These are phyloP conservation scores for Penicillium italicum DNA, from an alignment of 2,329 filamentous ascomycete genomes.

Conservation along the genomic window DNA sequence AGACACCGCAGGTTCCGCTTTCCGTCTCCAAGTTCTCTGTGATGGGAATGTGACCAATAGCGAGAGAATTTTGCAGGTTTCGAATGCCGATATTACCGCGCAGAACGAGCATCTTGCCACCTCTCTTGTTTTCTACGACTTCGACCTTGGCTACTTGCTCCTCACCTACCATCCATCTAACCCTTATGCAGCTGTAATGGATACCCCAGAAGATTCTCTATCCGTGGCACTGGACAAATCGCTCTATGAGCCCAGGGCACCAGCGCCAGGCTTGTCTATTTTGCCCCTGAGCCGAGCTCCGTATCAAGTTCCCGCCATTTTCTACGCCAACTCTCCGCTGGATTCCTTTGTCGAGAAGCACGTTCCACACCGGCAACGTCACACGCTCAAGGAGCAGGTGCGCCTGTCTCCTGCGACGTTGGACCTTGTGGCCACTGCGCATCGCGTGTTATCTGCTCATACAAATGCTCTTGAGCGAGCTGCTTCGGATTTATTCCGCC, in stretches of 20 bases:
- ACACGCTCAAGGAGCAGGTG: constrained; percentile 45
- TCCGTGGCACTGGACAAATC: constrained; percentile 27
- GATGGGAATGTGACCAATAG: constrained; percentile 50
- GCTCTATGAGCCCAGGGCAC: constrained; percentile 24
- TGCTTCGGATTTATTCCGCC: constrained; percentile 51
- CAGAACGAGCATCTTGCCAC: constrained; percentile 42
- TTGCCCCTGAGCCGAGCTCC: constrained; percentile 39
- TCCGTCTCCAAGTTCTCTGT: constrained; percentile 56
- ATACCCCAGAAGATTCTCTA: constrained; percentile 43
- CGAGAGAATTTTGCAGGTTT: constrained; percentile 47
- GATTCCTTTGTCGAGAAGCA: constrained; percentile 43
- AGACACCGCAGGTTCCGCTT: constrained; percentile 51
- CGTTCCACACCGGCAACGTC: constrained; percentile 42
- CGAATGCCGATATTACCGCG: constrained; percentile 26
- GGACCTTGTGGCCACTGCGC: constrained; percentile 47
- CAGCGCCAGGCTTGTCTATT: constrained; percentile 22
- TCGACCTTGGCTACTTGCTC: constrained; percentile 57
- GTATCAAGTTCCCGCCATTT: constrained; percentile 42
- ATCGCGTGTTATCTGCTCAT: constrained; percentile 46
- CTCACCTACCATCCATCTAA: constrained; percentile 49
- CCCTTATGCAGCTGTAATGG: constrained; percentile 51
- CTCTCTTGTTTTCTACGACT: constrained; percentile 54
- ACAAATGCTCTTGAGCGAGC: constrained; percentile 47
- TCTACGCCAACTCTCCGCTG: constrained; percentile 40
- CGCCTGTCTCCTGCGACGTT: constrained; percentile 48